Evolutionary conservation across 345 rosid species (phyloP), one percentile per base, ranked within the genome.

Genomic region (Sonneratia alba): DNA sequence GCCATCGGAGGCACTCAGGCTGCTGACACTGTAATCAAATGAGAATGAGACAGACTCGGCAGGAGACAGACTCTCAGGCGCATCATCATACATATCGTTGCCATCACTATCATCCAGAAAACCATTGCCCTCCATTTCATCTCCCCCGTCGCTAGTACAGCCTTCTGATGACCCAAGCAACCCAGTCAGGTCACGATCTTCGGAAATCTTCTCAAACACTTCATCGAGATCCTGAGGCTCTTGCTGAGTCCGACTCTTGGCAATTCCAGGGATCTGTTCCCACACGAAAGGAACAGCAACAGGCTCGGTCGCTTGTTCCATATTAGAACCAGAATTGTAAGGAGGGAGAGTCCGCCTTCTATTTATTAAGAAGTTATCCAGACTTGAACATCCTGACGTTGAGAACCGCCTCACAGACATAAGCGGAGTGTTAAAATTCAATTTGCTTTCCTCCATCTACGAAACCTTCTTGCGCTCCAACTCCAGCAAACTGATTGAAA

Each of bases 221-320:
- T 27, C 36, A n/a, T 68, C 21, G 37, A 45, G 70, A 68, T 32
- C 7, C 63, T 70, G 70, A 79, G 14, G 70, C 70, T 36, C 32
- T 51, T 38, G 53, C 24, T 7, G 72, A 72, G 27, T 75, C 78
- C 14, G 64, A 59, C 9, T 62, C 74, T 86, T 95, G 7, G 85
- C 74, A 75, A 81, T 81, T 27, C 99, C 99, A 55, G 99, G 97
- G 71, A 86, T 84, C 71, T 81, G 85, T 69, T 92, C 97, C 98
- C 99, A 95, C 19, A 75, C 73, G 71, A 95, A 95, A 77, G 99
- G 97, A 73, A 95, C 92, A 8, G 96, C 88, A 62, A 74, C 93
- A 34, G 91, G 82, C 74, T 92, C 88, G 2, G 90, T 90, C 36
- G 89, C 88, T 56, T 85, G 91, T 48, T 90, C 93, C 74, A 82